Conservation (phyloP, 192 early-diverging fungal species). For the Entomortierella chlamydospora region DNA sequence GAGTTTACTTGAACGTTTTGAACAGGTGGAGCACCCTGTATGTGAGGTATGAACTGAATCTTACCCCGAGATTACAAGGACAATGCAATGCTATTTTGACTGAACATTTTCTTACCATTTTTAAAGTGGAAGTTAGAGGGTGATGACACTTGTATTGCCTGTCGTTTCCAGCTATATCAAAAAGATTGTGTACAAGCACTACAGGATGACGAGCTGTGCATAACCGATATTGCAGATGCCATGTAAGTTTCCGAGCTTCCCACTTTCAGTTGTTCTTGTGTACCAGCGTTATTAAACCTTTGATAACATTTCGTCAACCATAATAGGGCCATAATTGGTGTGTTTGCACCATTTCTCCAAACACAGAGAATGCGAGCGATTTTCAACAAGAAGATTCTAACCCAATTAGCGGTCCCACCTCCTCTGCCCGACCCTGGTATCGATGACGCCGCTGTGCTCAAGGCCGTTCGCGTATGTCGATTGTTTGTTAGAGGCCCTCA, state of each 20-base stretch:
- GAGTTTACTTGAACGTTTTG: slow-evolving; percentile 6
- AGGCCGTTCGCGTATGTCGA: slow-evolving; percentile 19
- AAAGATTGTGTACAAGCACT: slow-evolving; percentile 25
- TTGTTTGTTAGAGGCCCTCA: slow-evolving; percentile 3
- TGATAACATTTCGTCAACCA: not conserved
- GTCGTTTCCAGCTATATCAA: slow-evolving; percentile 20
- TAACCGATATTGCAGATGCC: slow-evolving; percentile 20
- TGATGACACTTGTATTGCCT: slow-evolving; percentile 23
- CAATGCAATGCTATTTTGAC: not conserved
- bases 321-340: slow-evolving; percentile 14
- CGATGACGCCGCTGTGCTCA: slow-evolving; percentile 20
- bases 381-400: slow-evolving; percentile 14
- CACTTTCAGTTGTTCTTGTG: not conserved
- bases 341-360: slow-evolving; percentile 21
- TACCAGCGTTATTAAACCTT: slow-evolving; percentile 2
- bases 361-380: slow-evolving; percentile 12
- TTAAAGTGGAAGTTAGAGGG: slow-evolving; percentile 15
- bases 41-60: slow-evolving; percentile 7
- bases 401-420: slow-evolving; percentile 9
- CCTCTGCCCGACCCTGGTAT: slow-evolving; percentile 18
- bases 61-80: not conserved
- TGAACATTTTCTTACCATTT: not conserved
- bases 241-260: slow-evolving; percentile 12
- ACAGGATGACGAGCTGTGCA: slow-evolving; percentile 16
- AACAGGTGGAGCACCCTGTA: slow-evolving; percentile 5